Base-by-base conservation (phyloP, 345 rosid genomes). In the Combretum micranthum region DNA sequence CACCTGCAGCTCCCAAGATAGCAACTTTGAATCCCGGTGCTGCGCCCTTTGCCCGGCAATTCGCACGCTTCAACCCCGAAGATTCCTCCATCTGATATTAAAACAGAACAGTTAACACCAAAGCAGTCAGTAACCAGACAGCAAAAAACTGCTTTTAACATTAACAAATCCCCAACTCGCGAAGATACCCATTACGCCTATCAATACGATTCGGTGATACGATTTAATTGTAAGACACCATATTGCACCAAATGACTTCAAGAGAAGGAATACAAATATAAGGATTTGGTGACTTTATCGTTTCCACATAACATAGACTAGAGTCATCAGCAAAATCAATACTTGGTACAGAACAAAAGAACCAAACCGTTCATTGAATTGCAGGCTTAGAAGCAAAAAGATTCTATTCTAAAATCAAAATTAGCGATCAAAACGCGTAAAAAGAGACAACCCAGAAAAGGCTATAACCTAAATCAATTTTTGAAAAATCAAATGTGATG, bases 1-100 rank as follows among this genome's bases (percentile, higher is more conserved):
- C 75, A 42, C 80, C 77, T 11, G 73, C 77, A 12, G 77, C 77
- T 13, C 77, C 77, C 25, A 73, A 55, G 42, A 71, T 48, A 3
- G 60, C 67, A 16, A 71, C 80, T 53, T 62, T 75, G 23, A 68
- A 57, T 17, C 68, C 66, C 9, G 73, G 76, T 10, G 55, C 66
- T 9, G 66, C 5, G n/a, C 99, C 97, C 80, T 89, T 83, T 18
- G 97, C 92, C 69, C 94, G 73, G 71, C 97, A 93, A 63, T 58
- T 68, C 51, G 64, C 79, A 62, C 77, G 69, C 13, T 50, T 59
- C 73, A 85, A 42, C 52, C 79, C 82, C 55, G 72, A 67, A 62
- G 61, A 58, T 54, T 72, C 80, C 70, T 59, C 80, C 73, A 67
- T 73, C 92, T 77, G 39, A 32, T 25, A 45, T 20, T 21, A 51